Conservation (phyloP, 108 stramenopile genomes). For the Epithemia pelagica region DNA sequence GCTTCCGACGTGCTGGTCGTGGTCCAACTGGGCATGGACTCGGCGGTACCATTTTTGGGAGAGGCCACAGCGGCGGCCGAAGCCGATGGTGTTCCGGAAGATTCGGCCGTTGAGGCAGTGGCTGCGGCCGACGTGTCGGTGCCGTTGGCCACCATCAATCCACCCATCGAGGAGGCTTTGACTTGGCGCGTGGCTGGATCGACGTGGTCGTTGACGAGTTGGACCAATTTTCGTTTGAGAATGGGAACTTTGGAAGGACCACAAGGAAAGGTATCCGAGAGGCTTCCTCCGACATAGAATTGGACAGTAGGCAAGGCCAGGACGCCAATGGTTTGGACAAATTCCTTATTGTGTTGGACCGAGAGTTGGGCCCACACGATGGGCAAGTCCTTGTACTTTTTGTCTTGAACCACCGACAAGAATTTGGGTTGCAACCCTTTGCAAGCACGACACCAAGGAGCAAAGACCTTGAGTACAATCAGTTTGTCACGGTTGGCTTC, state of each 20-base stretch:
- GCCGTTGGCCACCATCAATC: background rate
- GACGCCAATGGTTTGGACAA: constrained; percentile 63
- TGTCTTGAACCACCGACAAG: constrained; percentile 50
- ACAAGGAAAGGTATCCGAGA: constrained; percentile 80
- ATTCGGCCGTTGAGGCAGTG: background rate
- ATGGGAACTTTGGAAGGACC: constrained; percentile 83
- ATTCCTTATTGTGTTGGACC: constrained; percentile 76
- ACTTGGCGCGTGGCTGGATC: constrained; percentile 32
- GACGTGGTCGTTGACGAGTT: constrained; percentile 56
- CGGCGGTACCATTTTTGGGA: background rate
- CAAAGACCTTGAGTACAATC: constrained; percentile 78
- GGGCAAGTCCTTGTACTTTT: constrained; percentile 45
- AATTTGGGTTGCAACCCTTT: constrained; percentile 72
- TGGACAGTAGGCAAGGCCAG: constrained; percentile 74
- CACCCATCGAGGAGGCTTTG: constrained; percentile 13
- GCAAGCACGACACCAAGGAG: constrained; percentile 73
- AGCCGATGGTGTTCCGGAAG: background rate
- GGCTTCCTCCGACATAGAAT: constrained; percentile 48
- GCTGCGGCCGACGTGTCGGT: background rate
- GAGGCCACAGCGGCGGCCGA: background rate
- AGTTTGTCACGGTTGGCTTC: constrained; percentile 60
- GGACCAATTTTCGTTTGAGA: constrained; percentile 63
- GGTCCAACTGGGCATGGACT: background rate
- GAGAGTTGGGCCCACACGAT: constrained; percentile 58
- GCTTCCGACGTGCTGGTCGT: background rate